A percentile compares a stretch with the other conserved stretches of the same genome.
Evolutionary conservation across 176 grass and related monocot genomes (phyloP).

Genomic region (Lolium rigidum): DNA sequence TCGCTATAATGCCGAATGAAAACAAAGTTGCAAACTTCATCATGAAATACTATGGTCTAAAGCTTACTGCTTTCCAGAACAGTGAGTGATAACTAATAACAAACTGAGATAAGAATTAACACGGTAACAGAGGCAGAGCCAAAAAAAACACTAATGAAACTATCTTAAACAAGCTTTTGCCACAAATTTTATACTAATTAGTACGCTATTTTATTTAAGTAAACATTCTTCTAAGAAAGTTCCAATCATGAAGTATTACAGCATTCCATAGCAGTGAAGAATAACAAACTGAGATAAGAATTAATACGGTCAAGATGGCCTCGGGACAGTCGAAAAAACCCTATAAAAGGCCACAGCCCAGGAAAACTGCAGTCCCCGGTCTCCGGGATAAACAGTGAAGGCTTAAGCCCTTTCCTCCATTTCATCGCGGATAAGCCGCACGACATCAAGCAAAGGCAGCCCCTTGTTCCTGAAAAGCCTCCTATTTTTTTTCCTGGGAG

Average conservation of each 20-base stretch:
- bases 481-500: too few relatives aligned
- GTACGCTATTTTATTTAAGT: neutral
- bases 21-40: neutral
- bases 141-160: neutral
- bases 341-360: too few relatives aligned
- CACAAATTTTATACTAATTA: neutral
- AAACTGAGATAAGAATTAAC: neutral
- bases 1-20: conserved; percentile 1
- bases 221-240: conserved; percentile 7
- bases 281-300: neutral
- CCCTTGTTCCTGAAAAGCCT: neutral
- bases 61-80: neutral
- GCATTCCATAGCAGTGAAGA: neutral
- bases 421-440: neutral
- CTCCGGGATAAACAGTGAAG: neutral
- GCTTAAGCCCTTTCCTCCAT: neutral
- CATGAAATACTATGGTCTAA: neutral
- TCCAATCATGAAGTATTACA: neutral
- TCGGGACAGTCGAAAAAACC: too few relatives aligned
- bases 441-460: neutral
- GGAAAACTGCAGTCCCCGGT: too few relatives aligned
- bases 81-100: neutral
- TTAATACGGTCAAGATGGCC: neutral
- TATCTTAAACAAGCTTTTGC: neutral
- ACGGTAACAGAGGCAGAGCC: neutral